Evolutionary conservation across 352 stramenopile genomes (phyloP), one percentile per base, ranked within the genome.

Genomic region (Phytophthora ramorum): DNA sequence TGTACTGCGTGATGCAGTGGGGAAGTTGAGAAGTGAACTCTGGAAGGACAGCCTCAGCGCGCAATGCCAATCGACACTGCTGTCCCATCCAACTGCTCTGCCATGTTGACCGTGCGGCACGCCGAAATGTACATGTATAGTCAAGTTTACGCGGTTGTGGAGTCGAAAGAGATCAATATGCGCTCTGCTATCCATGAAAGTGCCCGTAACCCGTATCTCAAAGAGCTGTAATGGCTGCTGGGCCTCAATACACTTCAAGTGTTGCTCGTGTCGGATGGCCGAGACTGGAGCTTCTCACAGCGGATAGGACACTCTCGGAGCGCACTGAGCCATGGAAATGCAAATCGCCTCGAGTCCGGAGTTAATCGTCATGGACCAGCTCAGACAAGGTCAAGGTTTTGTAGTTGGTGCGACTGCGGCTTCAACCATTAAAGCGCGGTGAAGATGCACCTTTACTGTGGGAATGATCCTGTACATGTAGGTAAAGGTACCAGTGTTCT

Each of bases 21-120:
- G 45, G 19, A 58, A 69, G 19, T 69, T 69, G 61, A 58, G 22
- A 63, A 69, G 52, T 63, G 61, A 63, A 38, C 8, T 28, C 10
- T 45, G 20, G 34, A 37, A 46, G 58, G 50, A 49, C 49, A 61
- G 49, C 32, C 50, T 45, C 10, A 2, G 16, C 26, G 19, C 19
- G 22, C 16, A 44, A 54, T 54, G 59, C 61, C 43, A 51, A 67
- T 56, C 32, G 41, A 26, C 38, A 17, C 24, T 35, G 34, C 7
- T 62, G 43, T 34, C 51, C 60, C 46, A 68, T 68, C 45, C 60
- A 68, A 50, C 53, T 30, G 24, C 13, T 61, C 17, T 44, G 37
- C 32, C 14, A 53, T 48, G 20, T 26, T 60, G 32, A 47, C 30
- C 3, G 28, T 37, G 53, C 52, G 19, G 28, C 26, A 56, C 20